These are phyloP conservation scores for Oemleria cerasiformis DNA, from an alignment of 306 rosid genomes.

Conservation along the genomic window DNA sequence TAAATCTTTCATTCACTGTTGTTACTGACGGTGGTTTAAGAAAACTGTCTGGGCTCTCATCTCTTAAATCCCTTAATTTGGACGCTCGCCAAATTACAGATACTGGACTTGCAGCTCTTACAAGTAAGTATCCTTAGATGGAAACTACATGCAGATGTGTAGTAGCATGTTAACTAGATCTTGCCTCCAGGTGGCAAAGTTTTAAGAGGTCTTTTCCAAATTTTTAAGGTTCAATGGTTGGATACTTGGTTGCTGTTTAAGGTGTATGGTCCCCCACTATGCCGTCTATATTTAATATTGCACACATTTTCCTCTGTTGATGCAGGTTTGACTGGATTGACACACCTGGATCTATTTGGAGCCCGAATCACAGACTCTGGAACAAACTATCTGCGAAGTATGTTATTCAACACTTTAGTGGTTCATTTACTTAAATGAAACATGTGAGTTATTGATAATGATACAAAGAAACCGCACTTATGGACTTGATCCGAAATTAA, in stretches of 20 bases:
- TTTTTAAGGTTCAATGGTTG: neutral
- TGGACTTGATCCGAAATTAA: neutral
- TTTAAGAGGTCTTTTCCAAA: neutral
- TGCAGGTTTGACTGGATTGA: constrained; percentile 85
- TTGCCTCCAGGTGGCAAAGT: neutral
- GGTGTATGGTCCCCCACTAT: constrained; percentile 6
- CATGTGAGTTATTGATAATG: neutral
- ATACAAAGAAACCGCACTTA: neutral
- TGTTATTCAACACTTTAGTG: constrained; percentile 22
- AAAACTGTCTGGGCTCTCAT: constrained; percentile 69
- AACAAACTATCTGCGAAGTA: constrained; percentile 72
- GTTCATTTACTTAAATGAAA: neutral
- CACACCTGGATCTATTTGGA: constrained; percentile 89
- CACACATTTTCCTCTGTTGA: constrained; percentile 3
- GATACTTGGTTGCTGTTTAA: neutral
- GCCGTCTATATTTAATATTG: neutral
- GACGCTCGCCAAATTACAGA: constrained; percentile 84
- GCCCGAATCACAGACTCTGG: constrained; percentile 87
- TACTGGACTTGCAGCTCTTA: constrained; percentile 69
- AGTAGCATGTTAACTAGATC: neutral
- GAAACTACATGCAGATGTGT: constrained; percentile 6
- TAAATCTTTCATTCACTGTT: constrained; percentile 81
- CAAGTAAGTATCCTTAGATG: constrained; percentile 47
- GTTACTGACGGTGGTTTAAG: constrained; percentile 66
- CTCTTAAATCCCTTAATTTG: constrained; percentile 93